Evolutionary conservation across 1,284 basidiomycete genomes (phyloP), one percentile per base, ranked within the genome.

Genomic region (Mycosarcoma maydis): DNA sequence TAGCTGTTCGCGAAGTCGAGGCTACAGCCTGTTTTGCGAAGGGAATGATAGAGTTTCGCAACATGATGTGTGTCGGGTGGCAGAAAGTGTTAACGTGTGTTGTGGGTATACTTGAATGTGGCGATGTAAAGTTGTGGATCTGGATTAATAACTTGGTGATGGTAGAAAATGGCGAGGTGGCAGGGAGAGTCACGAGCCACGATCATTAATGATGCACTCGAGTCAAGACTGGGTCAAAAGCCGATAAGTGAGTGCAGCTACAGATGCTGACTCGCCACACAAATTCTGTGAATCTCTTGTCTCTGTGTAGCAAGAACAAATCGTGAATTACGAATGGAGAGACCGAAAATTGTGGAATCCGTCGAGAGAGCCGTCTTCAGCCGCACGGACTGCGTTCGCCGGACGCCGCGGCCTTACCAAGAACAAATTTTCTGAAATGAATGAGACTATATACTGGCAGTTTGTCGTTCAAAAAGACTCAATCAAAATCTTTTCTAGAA

Each of bases 21-120:
- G 58, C 69, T 26, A 59, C 54, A 13, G 59, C 69, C 27, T 67
- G 55, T 30, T 59, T 57, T 29, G 64, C 64, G 36, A 72, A 6
- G n/a, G 64, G 55, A 11, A 59, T 52, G 46, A 72, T 9, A 33
- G 69, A 27, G 64, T 56, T 72, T 34, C 64, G 54, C 47, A 72
- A 41, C 64, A 72, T 71, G 33, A 16, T 38, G 26, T 7, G 6
- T 7, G 27, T 29, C n/a, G n/a, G n/a, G n/a, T n/a, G n/a, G n/a
- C n/a, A n/a, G n/a, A n/a, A n/a, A n/a, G n/a, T n/a, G n/a, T n/a
- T n/a, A n/a, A n/a, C n/a, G n/a, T n/a, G n/a, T n/a, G n/a, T n/a
- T n/a, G n/a, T n/a, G n/a, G n/a, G n/a, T n/a, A n/a, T n/a, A n/a
- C n/a, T n/a, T n/a, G n/a, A n/a, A n/a, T n/a, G n/a, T n/a, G n/a